Conservation (phyloP, 176 grass and related monocot species). For the Oryza glumipatula region DNA sequence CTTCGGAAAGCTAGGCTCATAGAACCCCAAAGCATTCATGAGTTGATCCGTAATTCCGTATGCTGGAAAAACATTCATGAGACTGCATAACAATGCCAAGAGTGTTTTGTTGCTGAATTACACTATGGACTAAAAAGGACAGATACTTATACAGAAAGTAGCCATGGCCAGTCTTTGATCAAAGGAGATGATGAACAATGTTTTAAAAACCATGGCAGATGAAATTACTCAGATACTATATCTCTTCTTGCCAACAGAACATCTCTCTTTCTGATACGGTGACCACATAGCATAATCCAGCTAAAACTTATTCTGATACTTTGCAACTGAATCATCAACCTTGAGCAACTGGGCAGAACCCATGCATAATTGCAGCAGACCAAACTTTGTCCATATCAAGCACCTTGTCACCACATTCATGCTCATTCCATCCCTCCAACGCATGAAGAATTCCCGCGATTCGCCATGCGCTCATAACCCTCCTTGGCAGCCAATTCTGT, state of each 20-base stretch:
- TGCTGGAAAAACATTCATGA: neutral
- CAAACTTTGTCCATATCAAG: constrained; percentile 73
- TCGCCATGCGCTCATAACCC: constrained; percentile 90
- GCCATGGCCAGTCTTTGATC: neutral
- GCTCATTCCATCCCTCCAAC: constrained; percentile 61
- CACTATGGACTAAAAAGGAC: constrained; percentile 15
- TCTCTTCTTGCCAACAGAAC: neutral
- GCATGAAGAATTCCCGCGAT: constrained; percentile 79
- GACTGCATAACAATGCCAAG: neutral
- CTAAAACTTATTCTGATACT: constrained; percentile 20
- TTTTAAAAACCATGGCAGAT: neutral
- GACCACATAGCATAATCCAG: neutral
- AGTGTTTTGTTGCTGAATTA: neutral
- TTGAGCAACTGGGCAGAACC: constrained; percentile 57
- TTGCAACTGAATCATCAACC: constrained; percentile 28
- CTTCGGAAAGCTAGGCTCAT: no score
- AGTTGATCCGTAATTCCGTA: neutral
- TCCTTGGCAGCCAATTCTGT: constrained; percentile 94
- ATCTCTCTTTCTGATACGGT: neutral
- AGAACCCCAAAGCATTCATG: neutral
- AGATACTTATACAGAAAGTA: neutral
- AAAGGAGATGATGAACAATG: neutral
- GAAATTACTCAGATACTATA: constrained; percentile 7
- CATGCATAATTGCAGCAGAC: constrained; percentile 68
- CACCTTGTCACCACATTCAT: constrained; percentile 75